Conservation (phyloP, 2,329 filamentous ascomycete genomes). For the Cladosporium sphaerospermum region DNA sequence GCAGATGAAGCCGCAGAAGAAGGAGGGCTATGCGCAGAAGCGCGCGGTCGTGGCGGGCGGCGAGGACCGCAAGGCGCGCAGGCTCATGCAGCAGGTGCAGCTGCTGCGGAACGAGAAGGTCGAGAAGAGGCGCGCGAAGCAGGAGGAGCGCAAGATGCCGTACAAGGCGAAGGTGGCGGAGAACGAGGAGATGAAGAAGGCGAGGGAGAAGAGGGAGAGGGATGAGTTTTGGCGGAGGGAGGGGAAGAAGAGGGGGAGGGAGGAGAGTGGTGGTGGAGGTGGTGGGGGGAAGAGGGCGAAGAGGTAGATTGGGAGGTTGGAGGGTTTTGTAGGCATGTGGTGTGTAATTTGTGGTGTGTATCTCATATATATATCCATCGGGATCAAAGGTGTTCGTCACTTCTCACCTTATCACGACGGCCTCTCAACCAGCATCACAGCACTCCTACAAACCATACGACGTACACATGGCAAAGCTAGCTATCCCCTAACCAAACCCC, state of each 20-base stretch:
- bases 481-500: no score
- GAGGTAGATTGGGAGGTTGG: conserved; percentile 13
- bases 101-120: conserved; percentile 86
- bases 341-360: neutral
- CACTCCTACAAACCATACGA: no score
- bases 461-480: no score
- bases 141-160: conserved; percentile 76
- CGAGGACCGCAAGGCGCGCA: conserved; percentile 83
- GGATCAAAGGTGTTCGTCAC: neutral
- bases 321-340: neutral
- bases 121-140: conserved; percentile 73
- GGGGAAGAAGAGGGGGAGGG: conserved; percentile 65
- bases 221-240: conserved; percentile 91
- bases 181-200: conserved; percentile 75
- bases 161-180: conserved; percentile 80
- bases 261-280: conserved; percentile 41
- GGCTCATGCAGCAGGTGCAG: conserved; percentile 87
- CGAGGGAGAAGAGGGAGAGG: conserved; percentile 81
- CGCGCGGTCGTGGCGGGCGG: conserved; percentile 74
- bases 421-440: no score
- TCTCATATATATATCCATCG: neutral
- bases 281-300: conserved; percentile 27
- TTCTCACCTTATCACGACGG: no score
- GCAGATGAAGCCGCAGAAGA: conserved; percentile 72
- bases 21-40: conserved; percentile 87